Base-by-base conservation (phyloP, 106 monocot species). In the Dendrobium officinale region DNA sequence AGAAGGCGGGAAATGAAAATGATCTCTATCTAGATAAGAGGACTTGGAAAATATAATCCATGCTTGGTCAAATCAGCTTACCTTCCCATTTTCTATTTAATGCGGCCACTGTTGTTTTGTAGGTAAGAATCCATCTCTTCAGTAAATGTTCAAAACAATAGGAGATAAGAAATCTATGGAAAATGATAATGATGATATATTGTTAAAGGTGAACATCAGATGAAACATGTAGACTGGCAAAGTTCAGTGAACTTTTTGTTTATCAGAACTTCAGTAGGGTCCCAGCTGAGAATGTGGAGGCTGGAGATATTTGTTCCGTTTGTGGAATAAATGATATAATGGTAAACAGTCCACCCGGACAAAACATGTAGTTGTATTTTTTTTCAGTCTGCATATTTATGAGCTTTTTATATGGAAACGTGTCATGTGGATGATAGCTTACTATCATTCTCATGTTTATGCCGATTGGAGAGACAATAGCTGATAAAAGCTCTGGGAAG, bases 251-350 rank as follows among this genome's bases (percentile, higher is more conserved):
- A 78, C 91, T 98, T 80, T 98, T 95, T 91, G 94, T 98, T 58
- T 98, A 95, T 83, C 89, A 98, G 67, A 98, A 92, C 86, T 98
- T 98, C 83, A 81, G 72, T 33, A 90, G 98, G 55, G 94, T 93
- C 79, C 84, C 94, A 72, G 79, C 66, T 76, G 95, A 98, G 10
- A 87, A 10, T 67, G 98, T 98, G 27, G 85, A 92, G 73, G 92
- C 98, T 87, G 98, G 98, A 79, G 98, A 98, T 81, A 98, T 98
- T 55, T 98, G 98, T 91, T 94, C 98, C 31, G 98, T 98, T 27
- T 98, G 98, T 83, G 98, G 98, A 67, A 91, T 98, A 67, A 83
- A 79, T 86, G 98, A 98, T 77, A 88, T 98, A 73, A 92, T 91
- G 94, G 98, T 93, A 55, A 79, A 88, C 74, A 75, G 81, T 22